These are phyloP conservation scores for Hypoxylon crocopeplum DNA, from an alignment of 495 filamentous ascomycete genomes.

Conservation along the genomic window DNA sequence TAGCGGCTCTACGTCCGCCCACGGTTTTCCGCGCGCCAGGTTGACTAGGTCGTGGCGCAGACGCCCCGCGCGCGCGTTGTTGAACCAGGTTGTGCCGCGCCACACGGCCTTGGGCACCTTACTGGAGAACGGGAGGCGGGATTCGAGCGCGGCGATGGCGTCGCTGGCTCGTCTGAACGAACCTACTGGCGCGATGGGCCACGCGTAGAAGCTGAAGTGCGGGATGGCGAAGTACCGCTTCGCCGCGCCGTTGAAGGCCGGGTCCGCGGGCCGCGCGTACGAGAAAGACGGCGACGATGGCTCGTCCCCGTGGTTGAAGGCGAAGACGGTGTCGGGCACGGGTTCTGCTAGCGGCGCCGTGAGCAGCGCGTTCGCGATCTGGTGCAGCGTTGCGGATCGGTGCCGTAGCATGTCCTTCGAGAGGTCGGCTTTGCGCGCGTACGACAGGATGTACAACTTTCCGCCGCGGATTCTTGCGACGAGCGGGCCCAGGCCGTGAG, in stretches of 20 bases:
- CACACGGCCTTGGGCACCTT: slow-evolving; percentile 74
- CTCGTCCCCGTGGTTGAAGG: slow-evolving; percentile 45
- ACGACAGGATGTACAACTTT: slow-evolving; percentile 54
- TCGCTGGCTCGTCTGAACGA: slow-evolving; percentile 59
- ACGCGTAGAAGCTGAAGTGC: slow-evolving; percentile 81
- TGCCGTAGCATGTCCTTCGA: slow-evolving; percentile 50
- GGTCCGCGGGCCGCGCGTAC: slow-evolving; percentile 48
- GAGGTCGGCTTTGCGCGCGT: slow-evolving; percentile 47
- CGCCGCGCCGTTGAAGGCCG: slow-evolving; percentile 51
- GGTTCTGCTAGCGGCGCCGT: slow-evolving; percentile 51
- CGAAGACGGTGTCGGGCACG: slow-evolving; percentile 66
- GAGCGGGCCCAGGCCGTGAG: slow-evolving; percentile 47
- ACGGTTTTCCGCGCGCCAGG: slow-evolving; percentile 43
- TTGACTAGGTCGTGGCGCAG: slow-evolving; percentile 54
- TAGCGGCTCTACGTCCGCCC: slow-evolving; percentile 60
- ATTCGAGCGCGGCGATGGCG: slow-evolving; percentile 54
- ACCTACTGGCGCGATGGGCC: slow-evolving; percentile 67
- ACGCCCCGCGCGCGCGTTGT: slow-evolving; percentile 48
- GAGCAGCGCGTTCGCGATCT: slow-evolving; percentile 52
- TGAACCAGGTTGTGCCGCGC: slow-evolving; percentile 67
- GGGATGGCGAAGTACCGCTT: slow-evolving; percentile 72
- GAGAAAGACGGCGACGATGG: slow-evolving; percentile 36
- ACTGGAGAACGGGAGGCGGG: slow-evolving; percentile 9
- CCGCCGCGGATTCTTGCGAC: slow-evolving; percentile 53
- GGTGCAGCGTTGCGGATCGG: slow-evolving; percentile 44